These are phyloP conservation scores for Sparassis latifolia DNA, from an alignment of 1,284 basidiomycete species.

Conservation along the genomic window DNA sequence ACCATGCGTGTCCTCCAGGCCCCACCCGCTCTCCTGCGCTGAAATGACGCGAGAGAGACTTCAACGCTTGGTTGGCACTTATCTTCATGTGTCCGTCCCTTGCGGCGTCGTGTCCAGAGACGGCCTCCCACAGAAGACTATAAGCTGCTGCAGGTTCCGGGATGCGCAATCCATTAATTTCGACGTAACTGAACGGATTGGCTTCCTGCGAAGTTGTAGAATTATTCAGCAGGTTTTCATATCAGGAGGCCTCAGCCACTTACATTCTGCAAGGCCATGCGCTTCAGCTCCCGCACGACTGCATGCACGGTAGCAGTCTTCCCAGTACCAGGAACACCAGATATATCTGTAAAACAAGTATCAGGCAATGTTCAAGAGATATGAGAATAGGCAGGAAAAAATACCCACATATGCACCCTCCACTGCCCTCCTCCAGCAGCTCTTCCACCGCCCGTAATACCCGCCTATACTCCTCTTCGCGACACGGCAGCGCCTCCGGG, in stretches of 20 bases:
- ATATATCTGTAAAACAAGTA: slow-evolving; percentile 62
- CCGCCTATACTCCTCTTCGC: slow-evolving; percentile 81
- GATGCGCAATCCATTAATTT: slow-evolving; percentile 95
- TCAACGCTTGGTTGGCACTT: slow-evolving; percentile 67
- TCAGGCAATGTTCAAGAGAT: not conserved
- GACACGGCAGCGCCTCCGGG: slow-evolving; percentile 85
- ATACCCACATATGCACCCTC: slow-evolving; percentile 88
- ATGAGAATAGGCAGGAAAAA: not conserved
- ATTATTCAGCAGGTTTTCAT: not conserved
- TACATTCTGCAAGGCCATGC: slow-evolving; percentile 78
- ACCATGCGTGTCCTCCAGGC: slow-evolving; percentile 71
- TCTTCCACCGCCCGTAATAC: slow-evolving; percentile 80
- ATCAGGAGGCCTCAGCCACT: slow-evolving; percentile 12
- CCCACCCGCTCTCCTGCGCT: slow-evolving; percentile 46
- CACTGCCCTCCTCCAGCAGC: slow-evolving; percentile 86
- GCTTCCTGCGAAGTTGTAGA: slow-evolving; percentile 55
- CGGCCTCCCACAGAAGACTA: slow-evolving; percentile 82
- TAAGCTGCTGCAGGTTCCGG: slow-evolving; percentile 88
- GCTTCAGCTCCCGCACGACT: slow-evolving; percentile 82
- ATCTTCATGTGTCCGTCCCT: slow-evolving; percentile 58
- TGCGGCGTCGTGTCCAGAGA: slow-evolving; percentile 67
- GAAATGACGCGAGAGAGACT: slow-evolving; percentile 60
- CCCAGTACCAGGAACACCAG: slow-evolving; percentile 96
- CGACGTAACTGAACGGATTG: slow-evolving; percentile 92
- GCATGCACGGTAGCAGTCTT: slow-evolving; percentile 98